Conservation (phyloP, 805 yeast genomes). For the Dipodascopsis tothii region DNA sequence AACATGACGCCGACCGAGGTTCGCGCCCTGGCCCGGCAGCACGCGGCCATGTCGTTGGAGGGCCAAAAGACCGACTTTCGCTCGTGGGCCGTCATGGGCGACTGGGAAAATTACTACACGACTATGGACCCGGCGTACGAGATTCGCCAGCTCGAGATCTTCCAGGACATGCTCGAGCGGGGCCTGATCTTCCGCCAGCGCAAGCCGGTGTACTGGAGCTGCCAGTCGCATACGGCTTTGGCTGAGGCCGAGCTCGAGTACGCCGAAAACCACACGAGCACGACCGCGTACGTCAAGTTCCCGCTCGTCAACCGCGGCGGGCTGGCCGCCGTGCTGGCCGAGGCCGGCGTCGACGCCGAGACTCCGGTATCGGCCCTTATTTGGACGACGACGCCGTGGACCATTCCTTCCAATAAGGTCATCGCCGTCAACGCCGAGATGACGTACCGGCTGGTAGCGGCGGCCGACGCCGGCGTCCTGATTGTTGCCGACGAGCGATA, state of each 20-base stretch:
- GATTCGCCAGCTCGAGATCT: slow-evolving; percentile 62
- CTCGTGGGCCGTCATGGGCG: slow-evolving; percentile 72
- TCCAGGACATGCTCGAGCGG: slow-evolving; percentile 53
- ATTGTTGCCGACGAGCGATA: slow-evolving; percentile 52
- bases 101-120: slow-evolving; percentile 64
- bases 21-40: slow-evolving; percentile 55
- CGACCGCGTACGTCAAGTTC: slow-evolving; percentile 61
- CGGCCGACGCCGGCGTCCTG: slow-evolving; percentile 37
- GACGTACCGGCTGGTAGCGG: slow-evolving; percentile 46
- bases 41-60: slow-evolving; percentile 62
- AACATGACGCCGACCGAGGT: slow-evolving; percentile 42
- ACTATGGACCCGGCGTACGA: slow-evolving; percentile 71
- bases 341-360: slow-evolving; percentile 11
- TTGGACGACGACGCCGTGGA: slow-evolving; percentile 99
- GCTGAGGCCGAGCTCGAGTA: slow-evolving; percentile 97
- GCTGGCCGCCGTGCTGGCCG: background rate
- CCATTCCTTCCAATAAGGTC: slow-evolving; percentile 80
- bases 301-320: slow-evolving; percentile 38
- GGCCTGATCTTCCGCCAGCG: slow-evolving; percentile 73
- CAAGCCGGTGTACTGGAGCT: slow-evolving; percentile 97
- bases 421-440: slow-evolving; percentile 59
- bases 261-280: slow-evolving; percentile 59
- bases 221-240: slow-evolving; percentile 84
- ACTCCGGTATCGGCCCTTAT: slow-evolving; percentile 36
- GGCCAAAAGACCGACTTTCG: slow-evolving; percentile 58